A percentile compares a stretch with the other conserved stretches of the same genome.
These are phyloP conservation scores for Cladophialophora exuberans DNA, from an alignment of 2,329 filamentous ascomycete genomes.

Conservation along the genomic window DNA sequence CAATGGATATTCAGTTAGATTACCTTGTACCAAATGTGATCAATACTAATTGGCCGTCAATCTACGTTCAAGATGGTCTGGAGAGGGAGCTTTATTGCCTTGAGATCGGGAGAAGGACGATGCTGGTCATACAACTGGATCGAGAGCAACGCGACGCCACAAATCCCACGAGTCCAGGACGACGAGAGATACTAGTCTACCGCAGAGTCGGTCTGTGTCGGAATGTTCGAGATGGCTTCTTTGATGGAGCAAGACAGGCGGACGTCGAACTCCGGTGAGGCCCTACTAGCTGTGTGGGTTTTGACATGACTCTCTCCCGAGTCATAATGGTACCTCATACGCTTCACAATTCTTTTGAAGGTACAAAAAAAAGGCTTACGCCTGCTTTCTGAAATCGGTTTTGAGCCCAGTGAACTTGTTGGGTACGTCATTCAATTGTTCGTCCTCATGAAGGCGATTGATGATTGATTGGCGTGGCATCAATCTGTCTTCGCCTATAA, in stretches of 20 bases:
- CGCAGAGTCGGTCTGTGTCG: neutral
- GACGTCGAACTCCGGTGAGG: neutral
- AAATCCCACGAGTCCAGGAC: neutral
- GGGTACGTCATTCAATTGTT: no score
- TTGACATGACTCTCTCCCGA: no score
- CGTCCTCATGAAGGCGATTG: no score
- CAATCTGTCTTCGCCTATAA: no score
- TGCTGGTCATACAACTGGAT: neutral
- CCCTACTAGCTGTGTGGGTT: no score
- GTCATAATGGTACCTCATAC: no score
- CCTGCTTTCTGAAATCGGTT: no score
- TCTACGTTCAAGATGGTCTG: neutral
- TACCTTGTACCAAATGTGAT: neutral
- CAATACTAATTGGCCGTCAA: neutral
- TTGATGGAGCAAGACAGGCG: neutral
- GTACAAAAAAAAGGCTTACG: no score
- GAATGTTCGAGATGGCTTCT: neutral
- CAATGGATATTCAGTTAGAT: constrained; percentile 2
- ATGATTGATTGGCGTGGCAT: no score
- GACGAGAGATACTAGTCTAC: neutral
- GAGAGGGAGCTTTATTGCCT: neutral
- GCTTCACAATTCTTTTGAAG: no score
- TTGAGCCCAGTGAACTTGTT: no score
- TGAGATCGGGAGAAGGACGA: neutral
- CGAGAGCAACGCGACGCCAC: neutral